phyloP scores from a whole-genome alignment of 331 rosid species.

The Rhamnella rubrinervis region DNA sequence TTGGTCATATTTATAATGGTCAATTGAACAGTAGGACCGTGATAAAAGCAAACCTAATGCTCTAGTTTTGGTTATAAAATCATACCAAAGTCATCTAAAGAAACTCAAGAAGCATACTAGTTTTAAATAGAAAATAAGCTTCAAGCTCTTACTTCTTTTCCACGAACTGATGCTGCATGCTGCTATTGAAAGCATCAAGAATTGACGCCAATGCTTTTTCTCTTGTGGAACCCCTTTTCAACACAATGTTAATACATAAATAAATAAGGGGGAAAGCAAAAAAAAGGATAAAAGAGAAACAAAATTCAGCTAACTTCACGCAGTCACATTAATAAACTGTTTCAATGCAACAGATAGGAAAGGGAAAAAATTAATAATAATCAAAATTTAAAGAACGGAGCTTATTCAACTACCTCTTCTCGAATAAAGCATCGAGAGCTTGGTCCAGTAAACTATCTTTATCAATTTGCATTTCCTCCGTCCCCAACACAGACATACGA shows the following conservation, averaged over 20 bases:
- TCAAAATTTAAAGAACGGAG: neutral
- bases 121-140: neutral
- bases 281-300: neutral
- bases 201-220: conserved; percentile 69
- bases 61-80: neutral
- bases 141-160: conserved; percentile 70
- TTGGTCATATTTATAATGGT: too few species aligned
- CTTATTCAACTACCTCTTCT: conserved; percentile 59
- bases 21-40: too few species aligned
- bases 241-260: conserved; percentile 8
- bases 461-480: conserved; percentile 58
- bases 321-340: too few species aligned
- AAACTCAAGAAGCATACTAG: neutral
- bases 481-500: conserved; percentile 45
- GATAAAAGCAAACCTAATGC: too few species aligned
- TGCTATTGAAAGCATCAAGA: conserved; percentile 62
- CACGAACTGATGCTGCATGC: conserved; percentile 70
- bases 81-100: neutral
- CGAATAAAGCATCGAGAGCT: conserved; percentile 84
- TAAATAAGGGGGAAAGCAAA: neutral
- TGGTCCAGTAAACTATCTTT: conserved; percentile 75
- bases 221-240: conserved; percentile 74
- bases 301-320: too few species aligned
- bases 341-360: too few species aligned
- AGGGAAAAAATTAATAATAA: neutral